phyloP scores from a whole-genome alignment of 441 rosid genomes.

The Hura crepitans region DNA sequence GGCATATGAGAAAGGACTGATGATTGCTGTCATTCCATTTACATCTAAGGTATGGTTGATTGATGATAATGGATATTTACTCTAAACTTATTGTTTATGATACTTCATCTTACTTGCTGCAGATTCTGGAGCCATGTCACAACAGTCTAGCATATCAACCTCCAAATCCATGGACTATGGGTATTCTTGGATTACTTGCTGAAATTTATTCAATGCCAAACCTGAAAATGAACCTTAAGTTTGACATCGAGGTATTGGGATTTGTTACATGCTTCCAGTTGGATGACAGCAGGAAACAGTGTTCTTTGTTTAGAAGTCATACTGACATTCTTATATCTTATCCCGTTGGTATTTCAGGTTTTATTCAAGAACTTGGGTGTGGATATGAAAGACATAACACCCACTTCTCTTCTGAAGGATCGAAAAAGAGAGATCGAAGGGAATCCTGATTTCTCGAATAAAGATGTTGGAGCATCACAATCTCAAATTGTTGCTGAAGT shows the following conservation, averaged over 20 bases:
- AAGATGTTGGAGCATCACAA: conserved; percentile 78
- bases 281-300: not conserved
- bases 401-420: conserved; percentile 90
- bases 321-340: not conserved
- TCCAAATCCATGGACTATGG: conserved; percentile 99
- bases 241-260: conserved; percentile 87
- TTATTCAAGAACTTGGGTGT: conserved; percentile 88
- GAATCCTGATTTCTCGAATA: conserved; percentile 95
- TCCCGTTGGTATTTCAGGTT: conserved; percentile 47
- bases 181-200: conserved; percentile 85
- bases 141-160: conserved; percentile 95
- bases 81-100: conserved; percentile 11
- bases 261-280: conserved; percentile 1
- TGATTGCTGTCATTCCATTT: conserved; percentile 99
- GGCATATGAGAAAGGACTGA: conserved; percentile 99
- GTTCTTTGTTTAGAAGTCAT: not conserved
- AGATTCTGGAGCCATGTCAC: conserved; percentile 98
- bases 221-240: conserved; percentile 97
- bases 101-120: conserved; percentile 20
- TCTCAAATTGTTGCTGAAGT: conserved; percentile 70
- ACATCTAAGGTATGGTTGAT: conserved; percentile 76
- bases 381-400: conserved; percentile 85
- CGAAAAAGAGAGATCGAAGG: conserved; percentile 94
- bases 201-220: conserved; percentile 98
- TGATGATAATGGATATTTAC: conserved; percentile 15